Evolutionary conservation across 495 filamentous ascomycete species (phyloP), one percentile per base, ranked within the genome.

Genomic region (Penicillium desertorum): DNA sequence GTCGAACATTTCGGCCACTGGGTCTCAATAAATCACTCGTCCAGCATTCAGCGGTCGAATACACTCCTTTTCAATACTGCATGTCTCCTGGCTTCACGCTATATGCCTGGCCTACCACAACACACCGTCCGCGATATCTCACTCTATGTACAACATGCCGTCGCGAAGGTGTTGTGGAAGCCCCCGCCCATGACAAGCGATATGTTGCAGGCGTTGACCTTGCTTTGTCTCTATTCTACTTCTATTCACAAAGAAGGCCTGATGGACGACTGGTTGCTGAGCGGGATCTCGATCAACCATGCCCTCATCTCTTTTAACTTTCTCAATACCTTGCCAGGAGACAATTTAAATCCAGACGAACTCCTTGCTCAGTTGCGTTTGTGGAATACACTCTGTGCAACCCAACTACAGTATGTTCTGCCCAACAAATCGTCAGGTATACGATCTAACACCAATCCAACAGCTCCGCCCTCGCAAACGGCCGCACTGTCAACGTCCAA

Each of bases 181-280:
- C 62, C 63, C 27, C 65, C 70, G 0, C 70, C 73, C 0, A 57
- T 76, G 56, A 63, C 62, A 27, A 69, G 67, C 47, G 73, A 76
- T 49, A 54, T 68, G 36, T 67, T 76, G 14, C 73, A 76, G 54
- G 73, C 71, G 4, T 53, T 76, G 19, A 65, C 67, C 12, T 58
- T 76, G 27, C 67, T 76, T 22, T 73, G 71, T 62, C 64, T 76
- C 19, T 76, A 72, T 56, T 66, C 70, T 29, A 65, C 68, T 20
- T 67, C 70, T 5, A 66, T 71, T 8, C 70, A 74, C 20, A 73
- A 70, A 51, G 71, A 71, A 32, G 60, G 65, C 5, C 69, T 69
- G 27, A 72, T 76, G 59, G 73, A 76, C 45, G 71, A 71, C 64
- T 76, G 73, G 73, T 64, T 76, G 32, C 54, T 76, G 65, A 76